phyloP scores from a whole-genome alignment of 495 filamentous ascomycete species.

The Xylaria grammica region DNA sequence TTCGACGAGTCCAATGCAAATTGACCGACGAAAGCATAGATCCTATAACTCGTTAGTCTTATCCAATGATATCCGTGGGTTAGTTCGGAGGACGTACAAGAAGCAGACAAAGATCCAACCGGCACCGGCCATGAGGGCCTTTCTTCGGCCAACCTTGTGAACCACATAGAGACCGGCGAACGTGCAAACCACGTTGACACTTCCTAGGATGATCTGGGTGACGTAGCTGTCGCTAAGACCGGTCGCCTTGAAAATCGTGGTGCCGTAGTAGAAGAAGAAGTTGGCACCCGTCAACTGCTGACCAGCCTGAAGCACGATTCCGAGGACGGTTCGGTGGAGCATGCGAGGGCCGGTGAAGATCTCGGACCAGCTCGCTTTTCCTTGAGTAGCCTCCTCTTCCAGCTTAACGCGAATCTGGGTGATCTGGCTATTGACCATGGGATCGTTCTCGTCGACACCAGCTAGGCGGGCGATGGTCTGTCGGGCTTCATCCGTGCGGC shows the following conservation, averaged over 20 bases:
- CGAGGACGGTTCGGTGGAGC: slow-evolving; percentile 72
- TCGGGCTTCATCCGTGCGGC: slow-evolving; percentile 68
- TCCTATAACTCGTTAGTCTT: slow-evolving; percentile 27
- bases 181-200: slow-evolving; percentile 72
- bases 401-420: slow-evolving; percentile 73
- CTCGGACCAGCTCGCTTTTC: slow-evolving; percentile 65
- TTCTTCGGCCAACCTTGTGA: slow-evolving; percentile 70
- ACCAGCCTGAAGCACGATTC: slow-evolving; percentile 71
- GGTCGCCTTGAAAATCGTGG: slow-evolving; percentile 65
- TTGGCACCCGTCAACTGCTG: slow-evolving; percentile 68
- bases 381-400: slow-evolving; percentile 63
- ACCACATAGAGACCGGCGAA: slow-evolving; percentile 71
- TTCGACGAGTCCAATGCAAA: slow-evolving; percentile 57
- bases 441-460: slow-evolving; percentile 68
- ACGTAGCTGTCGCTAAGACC: slow-evolving; percentile 68
- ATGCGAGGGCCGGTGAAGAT: slow-evolving; percentile 75
- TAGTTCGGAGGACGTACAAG: slow-evolving; percentile 45
- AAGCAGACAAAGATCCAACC: slow-evolving; percentile 72
- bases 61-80: not conserved
- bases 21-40: slow-evolving; percentile 71
- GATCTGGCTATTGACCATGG: slow-evolving; percentile 71
- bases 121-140: slow-evolving; percentile 68
- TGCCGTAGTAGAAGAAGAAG: slow-evolving; percentile 63
- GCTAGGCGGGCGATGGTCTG: slow-evolving; percentile 72
- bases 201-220: slow-evolving; percentile 71